Percentiles rank a stretch among this genome's conserved stretches.
Conservation (phyloP, 768 basidiomycete species). For the Hericium rajendrae region DNA sequence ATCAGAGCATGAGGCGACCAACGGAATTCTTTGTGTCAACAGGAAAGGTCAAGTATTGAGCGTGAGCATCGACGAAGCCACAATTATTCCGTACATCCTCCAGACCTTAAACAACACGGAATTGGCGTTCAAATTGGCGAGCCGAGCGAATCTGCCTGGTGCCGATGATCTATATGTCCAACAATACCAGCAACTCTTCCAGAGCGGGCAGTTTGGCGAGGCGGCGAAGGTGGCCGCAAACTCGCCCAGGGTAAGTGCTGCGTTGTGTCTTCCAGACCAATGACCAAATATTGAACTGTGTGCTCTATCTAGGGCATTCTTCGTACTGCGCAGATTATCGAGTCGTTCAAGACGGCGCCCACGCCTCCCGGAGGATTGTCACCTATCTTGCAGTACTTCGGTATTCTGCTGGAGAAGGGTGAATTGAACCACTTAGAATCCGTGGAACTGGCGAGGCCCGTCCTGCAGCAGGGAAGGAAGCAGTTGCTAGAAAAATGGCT, state of each 20-base stretch:
- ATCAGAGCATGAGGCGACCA: constrained; percentile 85
- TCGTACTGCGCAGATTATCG: constrained; percentile 90
- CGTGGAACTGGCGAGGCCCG: constrained; percentile 90
- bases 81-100: constrained; percentile 91
- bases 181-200: constrained; percentile 89
- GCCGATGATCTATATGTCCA: constrained; percentile 94
- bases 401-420: constrained; percentile 96
- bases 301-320: constrained; percentile 66
- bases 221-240: constrained; percentile 98
- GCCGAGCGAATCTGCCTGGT: constrained; percentile 91
- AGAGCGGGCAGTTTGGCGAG: constrained; percentile 79
- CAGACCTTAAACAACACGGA: constrained; percentile 93
- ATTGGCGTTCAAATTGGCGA: constrained; percentile 95
- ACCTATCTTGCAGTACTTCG: constrained; percentile 97
- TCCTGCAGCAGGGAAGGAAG: constrained; percentile 92
- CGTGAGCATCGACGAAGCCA: constrained; percentile 94
- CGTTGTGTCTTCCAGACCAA: not conserved
- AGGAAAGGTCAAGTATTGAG: constrained; percentile 98
- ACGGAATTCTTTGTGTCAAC: constrained; percentile 98
- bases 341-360: constrained; percentile 96
- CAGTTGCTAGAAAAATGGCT: constrained; percentile 98
- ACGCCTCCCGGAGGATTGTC: constrained; percentile 82
- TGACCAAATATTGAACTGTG: constrained; percentile 2
- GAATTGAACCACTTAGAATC: constrained; percentile 96
- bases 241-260: constrained; percentile 70